A percentile compares a stretch with the other conserved stretches of the same genome.
These are phyloP conservation scores for Phoma sp. DNA, from an alignment of 2,329 filamentous ascomycete genomes.

Conservation along the genomic window DNA sequence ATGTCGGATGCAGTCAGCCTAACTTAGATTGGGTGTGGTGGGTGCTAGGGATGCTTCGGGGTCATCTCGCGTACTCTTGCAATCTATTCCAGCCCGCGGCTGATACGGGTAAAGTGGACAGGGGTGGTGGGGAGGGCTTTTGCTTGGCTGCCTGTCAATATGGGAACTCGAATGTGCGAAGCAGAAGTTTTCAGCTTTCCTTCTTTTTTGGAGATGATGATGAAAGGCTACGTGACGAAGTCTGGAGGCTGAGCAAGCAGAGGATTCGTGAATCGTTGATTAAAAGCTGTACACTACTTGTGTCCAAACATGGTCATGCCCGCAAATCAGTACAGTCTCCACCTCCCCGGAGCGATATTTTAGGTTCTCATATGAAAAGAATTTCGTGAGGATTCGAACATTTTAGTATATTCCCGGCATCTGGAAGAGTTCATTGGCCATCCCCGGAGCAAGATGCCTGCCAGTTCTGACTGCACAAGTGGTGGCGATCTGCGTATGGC, in stretches of 20 bases:
- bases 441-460: neutral
- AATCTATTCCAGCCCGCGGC: constrained; percentile 32
- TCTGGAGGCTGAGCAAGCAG: neutral
- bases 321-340: neutral
- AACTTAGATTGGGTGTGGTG: neutral
- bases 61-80: constrained; percentile 6
- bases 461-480: neutral
- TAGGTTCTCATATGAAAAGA: neutral
- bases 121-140: neutral
- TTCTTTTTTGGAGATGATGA: too few species aligned
- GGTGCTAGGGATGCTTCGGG: too few species aligned
- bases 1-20: neutral
- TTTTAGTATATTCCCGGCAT: neutral
- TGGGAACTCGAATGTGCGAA: too few species aligned
- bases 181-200: too few species aligned
- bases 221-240: neutral
- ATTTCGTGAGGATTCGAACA: neutral
- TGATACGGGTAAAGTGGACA: constrained; percentile 41
- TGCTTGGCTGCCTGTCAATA: too few species aligned
- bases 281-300: neutral
- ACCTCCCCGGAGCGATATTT: neutral
- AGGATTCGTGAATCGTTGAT: neutral
- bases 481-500: neutral
- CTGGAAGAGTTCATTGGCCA: neutral
- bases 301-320: neutral